Evolutionary conservation across 177 flowering plant species (phyloP), one percentile per base, ranked within the genome.

Genomic region (Vitis hybrid): DNA sequence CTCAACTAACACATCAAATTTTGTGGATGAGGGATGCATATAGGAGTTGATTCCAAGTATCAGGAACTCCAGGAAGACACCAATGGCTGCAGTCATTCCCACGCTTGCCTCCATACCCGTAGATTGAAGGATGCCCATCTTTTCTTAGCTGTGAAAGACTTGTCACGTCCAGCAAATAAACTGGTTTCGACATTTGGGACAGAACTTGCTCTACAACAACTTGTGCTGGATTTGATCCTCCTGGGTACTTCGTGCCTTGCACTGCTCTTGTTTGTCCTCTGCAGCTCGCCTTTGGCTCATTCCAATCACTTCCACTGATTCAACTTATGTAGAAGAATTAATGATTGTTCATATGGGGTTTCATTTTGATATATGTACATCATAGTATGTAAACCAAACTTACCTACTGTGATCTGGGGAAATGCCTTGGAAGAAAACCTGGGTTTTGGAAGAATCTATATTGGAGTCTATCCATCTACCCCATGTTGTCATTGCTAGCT

Each of bases 51-150:
- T 84, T 87, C 89, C 90, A 86, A 32, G 84, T 70, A 70, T 86
- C 85, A 32, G 86, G 84, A 15, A 86, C 74, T n/a, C 88, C 90
- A 13, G 90, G 58, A 7, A 84, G 79, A 49, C 90, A 84, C 90
- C 90, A 86, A 56, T 84, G 88, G 61, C 74, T 83, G 62, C 86
- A 86, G 11, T 86, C 88, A 35, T 68, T 60, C 8, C 35, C 70
- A 13, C 15, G 7, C 56, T 61, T 79, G 1, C 76, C 72, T 11
- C 77, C 73, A 52, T 56, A 55, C 0, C 83, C 86, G 55, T 77
- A 86, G 24, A 49, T 32, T 0, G 82, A 75, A 12, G 87, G 86
- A 60, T 86, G 90, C 0, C 78, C 90, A 57, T 86, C 90, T 68
- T 72, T 78, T 35, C 87, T 76, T 4, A 82, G 40, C 21, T 78